Base-by-base conservation (phyloP, 495 filamentous ascomycete species). In the Podospora conica region DNA sequence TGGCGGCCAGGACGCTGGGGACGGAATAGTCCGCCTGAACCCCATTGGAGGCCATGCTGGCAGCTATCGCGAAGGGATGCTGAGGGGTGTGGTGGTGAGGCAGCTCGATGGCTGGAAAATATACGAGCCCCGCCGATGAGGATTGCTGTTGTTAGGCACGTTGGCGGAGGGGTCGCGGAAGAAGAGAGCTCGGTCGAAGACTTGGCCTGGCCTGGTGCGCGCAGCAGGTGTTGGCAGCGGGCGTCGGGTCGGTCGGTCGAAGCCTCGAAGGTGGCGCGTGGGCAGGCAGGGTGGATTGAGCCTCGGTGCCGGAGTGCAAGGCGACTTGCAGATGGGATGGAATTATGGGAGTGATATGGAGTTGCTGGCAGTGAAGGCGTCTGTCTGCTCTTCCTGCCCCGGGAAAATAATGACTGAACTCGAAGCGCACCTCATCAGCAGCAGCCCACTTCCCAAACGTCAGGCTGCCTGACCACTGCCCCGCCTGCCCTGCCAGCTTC, bases 1-100 rank as follows among this genome's bases (percentile, higher is more conserved):
- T 85, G 65, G 96, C 96, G 70, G 86, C 85, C 70, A 97, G 84
- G 68, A 99, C 91, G 70, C 74, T 77, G 63, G 74, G 73, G 73
- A 91, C 90, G 73, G 85, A 86, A 79, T 96, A 95, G 80, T 84
- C 86, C 79, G 86, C 86, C 75, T 84, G 82, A 62, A 82, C 76
- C 65, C 80, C 78, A 73, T 88, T 88, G 75, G 87, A 83, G 78
- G 90, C 86, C 91, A 95, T 95, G 54, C 23, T 58, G 61, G 61
- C 24, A 21, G 53, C 24, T 24, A 22, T 27, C 22, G n/a, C 20
- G 15, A 9, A 24, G 40, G 31, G 12, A 3, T 25, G 29, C 27
- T 9, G 58, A 21, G 25, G 25, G 29, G 28, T 18, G 12, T 20
- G 57, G n/a, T 59, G 27, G 58, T 59, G 58, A 27, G 24, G 24